Conservation (phyloP, 208 protist genomes). For the Lotmaria passim region DNA sequence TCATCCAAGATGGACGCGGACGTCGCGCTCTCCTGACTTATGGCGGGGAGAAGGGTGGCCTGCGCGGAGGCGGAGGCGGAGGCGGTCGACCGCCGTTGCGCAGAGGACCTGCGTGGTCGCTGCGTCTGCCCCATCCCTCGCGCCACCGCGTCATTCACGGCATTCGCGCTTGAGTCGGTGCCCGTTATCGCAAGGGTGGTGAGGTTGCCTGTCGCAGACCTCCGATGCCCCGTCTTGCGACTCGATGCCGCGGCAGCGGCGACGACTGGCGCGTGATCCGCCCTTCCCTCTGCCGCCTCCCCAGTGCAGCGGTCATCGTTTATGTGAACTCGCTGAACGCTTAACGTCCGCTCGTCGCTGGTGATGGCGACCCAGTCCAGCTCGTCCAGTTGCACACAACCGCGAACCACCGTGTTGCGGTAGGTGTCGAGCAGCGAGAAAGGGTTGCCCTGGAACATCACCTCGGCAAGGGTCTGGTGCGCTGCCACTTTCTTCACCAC, state of each 20-base stretch:
- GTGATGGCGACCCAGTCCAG: slow-evolving; percentile 63
- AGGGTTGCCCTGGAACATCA: slow-evolving; percentile 73
- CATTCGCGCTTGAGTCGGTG: neutral
- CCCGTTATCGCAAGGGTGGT: neutral
- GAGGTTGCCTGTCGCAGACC: neutral
- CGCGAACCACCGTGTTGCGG: slow-evolving; percentile 39
- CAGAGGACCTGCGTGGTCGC: neutral
- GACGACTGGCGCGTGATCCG: too few relatives aligned
- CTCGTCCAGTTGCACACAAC: slow-evolving; percentile 55
- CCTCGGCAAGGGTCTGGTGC: slow-evolving; percentile 59
- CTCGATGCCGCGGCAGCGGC: neutral
- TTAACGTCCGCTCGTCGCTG: slow-evolving; percentile 44
- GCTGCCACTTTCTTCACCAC: slow-evolving; percentile 36
- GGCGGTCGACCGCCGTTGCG: neutral
- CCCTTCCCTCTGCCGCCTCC: neutral
- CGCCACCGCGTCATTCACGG: neutral
- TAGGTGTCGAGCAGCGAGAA: slow-evolving; percentile 72
- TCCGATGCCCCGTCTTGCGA: neutral
- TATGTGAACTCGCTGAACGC: slow-evolving; percentile 6
- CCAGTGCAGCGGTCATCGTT: neutral
- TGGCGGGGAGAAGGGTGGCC: neutral
- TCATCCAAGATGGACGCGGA: slow-evolving; percentile 5
- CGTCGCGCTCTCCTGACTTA: neutral
- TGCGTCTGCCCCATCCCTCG: neutral
- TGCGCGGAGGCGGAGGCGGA: neutral